Evolutionary conservation across 2,329 filamentous ascomycete genomes (phyloP).

Genomic region (Byssochlamys sp.): DNA sequence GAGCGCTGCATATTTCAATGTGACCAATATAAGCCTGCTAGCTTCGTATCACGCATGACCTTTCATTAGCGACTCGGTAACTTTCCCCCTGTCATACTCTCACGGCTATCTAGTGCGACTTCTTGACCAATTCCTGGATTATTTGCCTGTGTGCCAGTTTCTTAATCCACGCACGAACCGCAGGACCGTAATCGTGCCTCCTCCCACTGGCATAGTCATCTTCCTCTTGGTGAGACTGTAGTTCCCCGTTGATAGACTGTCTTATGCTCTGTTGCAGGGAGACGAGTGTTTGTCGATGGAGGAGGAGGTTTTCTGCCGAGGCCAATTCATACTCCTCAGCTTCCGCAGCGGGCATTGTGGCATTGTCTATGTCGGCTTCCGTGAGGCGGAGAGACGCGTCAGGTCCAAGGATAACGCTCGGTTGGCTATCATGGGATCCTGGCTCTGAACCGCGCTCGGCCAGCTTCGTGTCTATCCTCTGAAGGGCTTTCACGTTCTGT

Average conservation of each 20-base stretch:
- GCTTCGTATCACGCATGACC: not conserved
- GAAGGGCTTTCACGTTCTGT: slow-evolving; percentile 38
- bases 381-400: slow-evolving; percentile 30
- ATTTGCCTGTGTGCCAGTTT: slow-evolving; percentile 58
- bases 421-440: slow-evolving; percentile 4
- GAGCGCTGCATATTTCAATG: not conserved
- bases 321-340: slow-evolving; percentile 14
- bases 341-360: slow-evolving; percentile 16
- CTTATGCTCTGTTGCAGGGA: slow-evolving; percentile 24
- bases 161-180: slow-evolving; percentile 59
- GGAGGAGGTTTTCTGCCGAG: slow-evolving; percentile 21
- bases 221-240: slow-evolving; percentile 28
- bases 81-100: not conserved
- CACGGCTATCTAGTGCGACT: not conserved
- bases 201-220: slow-evolving; percentile 33
- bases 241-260: slow-evolving; percentile 30
- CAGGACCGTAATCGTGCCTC: slow-evolving; percentile 57
- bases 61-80: not conserved
- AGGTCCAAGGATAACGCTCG: slow-evolving; percentile 20
- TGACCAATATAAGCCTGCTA: not conserved
- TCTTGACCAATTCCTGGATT: slow-evolving; percentile 31
- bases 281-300: slow-evolving; percentile 18
- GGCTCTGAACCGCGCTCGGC: not conserved
- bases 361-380: slow-evolving; percentile 23
- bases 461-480: slow-evolving; percentile 26